These are phyloP conservation scores for Rauvolfia tetraphylla DNA, from an alignment of 257 asterid genomes.

Conservation along the genomic window DNA sequence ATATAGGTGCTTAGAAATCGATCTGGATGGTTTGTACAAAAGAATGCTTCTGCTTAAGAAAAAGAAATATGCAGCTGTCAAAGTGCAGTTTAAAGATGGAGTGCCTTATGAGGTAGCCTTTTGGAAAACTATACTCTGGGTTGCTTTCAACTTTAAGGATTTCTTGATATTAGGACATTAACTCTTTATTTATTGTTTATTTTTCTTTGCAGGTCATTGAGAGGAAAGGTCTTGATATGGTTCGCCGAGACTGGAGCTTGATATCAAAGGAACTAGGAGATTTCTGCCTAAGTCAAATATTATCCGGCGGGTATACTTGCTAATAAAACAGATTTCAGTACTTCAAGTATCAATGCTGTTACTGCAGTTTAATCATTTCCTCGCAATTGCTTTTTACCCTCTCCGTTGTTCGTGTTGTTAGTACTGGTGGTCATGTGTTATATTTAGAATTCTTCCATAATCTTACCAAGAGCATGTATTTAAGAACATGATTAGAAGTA, in stretches of 20 bases:
- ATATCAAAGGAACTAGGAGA: conserved; percentile 93
- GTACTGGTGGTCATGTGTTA: conserved; percentile 1
- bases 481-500: neutral
- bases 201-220: conserved; percentile 62
- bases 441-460: neutral
- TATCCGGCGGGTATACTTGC: conserved; percentile 75
- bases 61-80: conserved; percentile 98
- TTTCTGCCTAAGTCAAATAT: conserved; percentile 86
- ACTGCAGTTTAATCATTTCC: neutral
- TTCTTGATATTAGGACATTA: conserved; percentile 1
- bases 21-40: conserved; percentile 94
- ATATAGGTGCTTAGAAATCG: conserved; percentile 92
- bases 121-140: conserved; percentile 15
- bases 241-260: conserved; percentile 99
- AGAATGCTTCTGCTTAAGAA: conserved; percentile 96
- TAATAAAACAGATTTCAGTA: neutral
- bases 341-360: conserved; percentile 1
- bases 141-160: conserved; percentile 3
- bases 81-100: conserved; percentile 80
- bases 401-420: neutral
- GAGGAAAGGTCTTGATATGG: conserved; percentile 98
- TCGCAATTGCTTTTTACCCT: neutral
- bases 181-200: neutral
- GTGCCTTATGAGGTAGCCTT: conserved; percentile 60
- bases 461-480: neutral